Evolutionary conservation across 345 rosid genomes (phyloP), one percentile per base, ranked within the genome.

Genomic region (Triadica sebifera): DNA sequence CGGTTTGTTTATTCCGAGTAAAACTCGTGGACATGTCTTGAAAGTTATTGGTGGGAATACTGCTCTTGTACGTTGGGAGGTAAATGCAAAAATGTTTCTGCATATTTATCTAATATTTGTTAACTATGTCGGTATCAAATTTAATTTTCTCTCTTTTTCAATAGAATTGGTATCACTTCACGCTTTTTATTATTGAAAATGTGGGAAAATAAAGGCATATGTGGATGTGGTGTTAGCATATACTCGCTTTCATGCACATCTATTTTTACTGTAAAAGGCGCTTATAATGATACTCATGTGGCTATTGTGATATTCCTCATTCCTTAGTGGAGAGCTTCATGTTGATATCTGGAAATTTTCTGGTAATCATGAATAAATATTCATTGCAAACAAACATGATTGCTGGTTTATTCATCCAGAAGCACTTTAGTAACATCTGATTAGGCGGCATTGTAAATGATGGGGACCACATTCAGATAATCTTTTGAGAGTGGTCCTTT

Each of bases 31-130:
- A 60, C 88, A 77, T 74, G 76, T 94, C 80, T 29, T 92, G 84
- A 94, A 84, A 88, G 52, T 79, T 72, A 63, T 84, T 69, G 75
- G 80, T 77, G 91, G 87, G 61, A 86, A 84, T 73, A 89, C 82
- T 81, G 96, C 86, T 73, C 88, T 94, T 82, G 95, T 94, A 63
- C 97, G 97, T 38, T 94, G 99, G 99, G 99, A 95, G 93, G 98
- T 92, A 88, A 82, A 73, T 43, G 72, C 49, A 46, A 55, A 52
- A 55, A 63, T 65, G 38, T 16, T 72, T 74, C 38, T 37, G 12
- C 59, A 61, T 50, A 11, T 34, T 80, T 57, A 22, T 37, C 10
- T 65, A 60, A 24, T 63, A 20, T 78, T 73, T 73, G 53, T 22
- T 60, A 61, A 41, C 63, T 65, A 25, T 69, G 37, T 37, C 46